phyloP scores from a whole-genome alignment of 2,329 filamentous ascomycete species.

The Colletotrichum scovillei region DNA sequence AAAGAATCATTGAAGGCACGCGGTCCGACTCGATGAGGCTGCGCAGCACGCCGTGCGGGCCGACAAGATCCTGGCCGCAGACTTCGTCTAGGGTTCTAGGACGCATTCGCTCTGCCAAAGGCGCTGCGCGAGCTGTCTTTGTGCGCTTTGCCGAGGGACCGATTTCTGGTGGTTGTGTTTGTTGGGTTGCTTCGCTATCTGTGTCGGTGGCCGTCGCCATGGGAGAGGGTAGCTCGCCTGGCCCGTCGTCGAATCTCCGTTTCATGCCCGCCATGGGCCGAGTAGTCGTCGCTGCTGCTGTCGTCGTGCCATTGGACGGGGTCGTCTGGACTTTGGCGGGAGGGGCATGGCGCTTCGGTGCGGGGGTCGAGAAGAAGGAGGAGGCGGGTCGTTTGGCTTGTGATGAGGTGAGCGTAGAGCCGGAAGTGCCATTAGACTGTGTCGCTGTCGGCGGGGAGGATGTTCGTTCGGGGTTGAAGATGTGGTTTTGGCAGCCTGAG shows the following conservation, averaged over 20 bases:
- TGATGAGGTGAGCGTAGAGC: constrained; percentile 47
- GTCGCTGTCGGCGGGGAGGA: constrained; percentile 43
- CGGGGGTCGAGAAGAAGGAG: constrained; percentile 71
- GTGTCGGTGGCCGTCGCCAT: constrained; percentile 21
- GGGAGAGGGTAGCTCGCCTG: constrained; percentile 45
- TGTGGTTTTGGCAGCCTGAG: constrained; percentile 77
- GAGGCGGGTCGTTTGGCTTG: constrained; percentile 64
- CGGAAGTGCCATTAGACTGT: constrained; percentile 38
- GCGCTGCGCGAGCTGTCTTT: constrained; percentile 79
- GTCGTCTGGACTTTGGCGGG: constrained; percentile 46
- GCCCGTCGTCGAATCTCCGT: constrained; percentile 65
- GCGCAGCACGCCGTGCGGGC: constrained; percentile 83
- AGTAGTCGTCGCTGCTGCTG: constrained; percentile 34
- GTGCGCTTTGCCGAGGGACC: constrained; percentile 69
- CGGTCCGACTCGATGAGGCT: constrained; percentile 86
- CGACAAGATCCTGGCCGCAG: constrained; percentile 91
- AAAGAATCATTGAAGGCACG: constrained; percentile 95
- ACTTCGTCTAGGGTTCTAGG: constrained; percentile 87
- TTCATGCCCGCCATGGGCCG: constrained; percentile 55
- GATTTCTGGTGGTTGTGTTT: constrained; percentile 4
- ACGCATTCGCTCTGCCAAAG: constrained; percentile 93
- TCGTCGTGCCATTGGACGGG: constrained; percentile 45
- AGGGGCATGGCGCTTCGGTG: constrained; percentile 64
- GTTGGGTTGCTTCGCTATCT: neutral
- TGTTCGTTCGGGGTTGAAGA: constrained; percentile 62